Evolutionary conservation across 495 filamentous ascomycete species (phyloP), one percentile per base, ranked within the genome.

Genomic region (Trichoderma orchidacearum): DNA sequence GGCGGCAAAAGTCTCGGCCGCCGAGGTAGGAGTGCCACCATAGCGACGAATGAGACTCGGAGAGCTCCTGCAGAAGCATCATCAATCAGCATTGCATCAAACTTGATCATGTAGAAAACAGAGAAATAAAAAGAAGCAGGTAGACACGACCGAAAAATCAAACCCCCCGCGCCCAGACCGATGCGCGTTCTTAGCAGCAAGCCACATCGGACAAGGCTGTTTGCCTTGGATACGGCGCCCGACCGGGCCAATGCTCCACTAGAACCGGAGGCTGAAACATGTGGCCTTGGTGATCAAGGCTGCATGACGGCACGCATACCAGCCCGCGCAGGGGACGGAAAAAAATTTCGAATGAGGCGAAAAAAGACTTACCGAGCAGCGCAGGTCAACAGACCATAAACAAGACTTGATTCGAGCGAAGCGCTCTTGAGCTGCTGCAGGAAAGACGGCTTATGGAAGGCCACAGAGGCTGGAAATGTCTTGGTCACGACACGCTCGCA

Each of bases 371-470:
- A 77, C 74, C 75, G 68, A 45, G 75, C 73, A 41, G 72, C 75
- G 3, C 68, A 73, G 21, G 75, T 75, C 17, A 77, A 63, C 18
- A 77, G 66, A 13, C 72, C 73, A 51, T 75, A 75, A 30, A 76
- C 68, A 59, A 77, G 74, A 35, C 68, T 71, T 3, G 67, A 66
- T 31, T 77, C 74, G 53, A 77, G 69, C 15, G 66, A 65, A 6
- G 63, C 62, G 32, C 68, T 74, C 69, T 76, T 75, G 21, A 77
- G 66, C 60, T 76, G 73, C 62, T 74, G 71, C 32, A 77, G 55
- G 55, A 75, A 75, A 5, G 75, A 74, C 48, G 75, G 73, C 63
- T 76, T 76, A 65, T 77, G 75, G 62, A 77, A 77, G 48, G 73
- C 75, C 35, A 77, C 71, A 57, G 72, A 77, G 61, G 75, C 74